Base-by-base conservation (phyloP, 78 protist genomes). In the Cavenderia fasciculata region DNA sequence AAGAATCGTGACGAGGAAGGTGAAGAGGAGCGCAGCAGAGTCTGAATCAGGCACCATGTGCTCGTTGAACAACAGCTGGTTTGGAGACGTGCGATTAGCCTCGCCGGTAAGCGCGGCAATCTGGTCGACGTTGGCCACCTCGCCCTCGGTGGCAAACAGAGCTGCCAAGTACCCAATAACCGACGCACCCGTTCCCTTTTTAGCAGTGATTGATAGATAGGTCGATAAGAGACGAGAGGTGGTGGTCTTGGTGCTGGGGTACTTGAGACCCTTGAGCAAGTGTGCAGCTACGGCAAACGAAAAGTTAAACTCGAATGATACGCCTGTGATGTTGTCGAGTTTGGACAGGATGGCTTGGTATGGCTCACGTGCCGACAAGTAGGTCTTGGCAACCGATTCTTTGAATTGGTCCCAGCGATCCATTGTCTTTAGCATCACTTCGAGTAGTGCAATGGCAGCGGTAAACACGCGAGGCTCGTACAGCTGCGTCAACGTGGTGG, bases 221-320 rank as follows among this genome's bases (percentile, higher is more conserved):
- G 82, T 70, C 18, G 66, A n/a, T 12, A 89, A 36, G 4, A 89
- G 74, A 47, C 88, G 71, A 1, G 70, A 29, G 0, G 87, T 63
- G n/a, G 54, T 52, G 11, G 88, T 68, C 51, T 65, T 74, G 57
- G 94, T 73, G n/a, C 70, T 46, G 21, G 88, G 57, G 49, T 77
- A 75, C 66, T 70, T 56, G 40, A 89, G 18, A 38, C 88, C 94
- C 34, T 72, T 71, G 18, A 77, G 51, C 14, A 89, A 54, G 25
- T 63, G 75, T 23, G 73, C 40, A 2, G 86, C 72, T 25, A 79
- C 59, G n/a, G 94, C 94, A 72, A 91, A 91, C 5, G 59, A 54
- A 31, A 91, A 91, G 43, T 21, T 52, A 34, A 21, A 23, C 27
- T 41, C 70, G 57, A 91, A 91, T 7, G 54, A 31, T 25, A 79